phyloP scores from a whole-genome alignment of 1,284 basidiomycete species.

The Pseudozyma sp. region DNA sequence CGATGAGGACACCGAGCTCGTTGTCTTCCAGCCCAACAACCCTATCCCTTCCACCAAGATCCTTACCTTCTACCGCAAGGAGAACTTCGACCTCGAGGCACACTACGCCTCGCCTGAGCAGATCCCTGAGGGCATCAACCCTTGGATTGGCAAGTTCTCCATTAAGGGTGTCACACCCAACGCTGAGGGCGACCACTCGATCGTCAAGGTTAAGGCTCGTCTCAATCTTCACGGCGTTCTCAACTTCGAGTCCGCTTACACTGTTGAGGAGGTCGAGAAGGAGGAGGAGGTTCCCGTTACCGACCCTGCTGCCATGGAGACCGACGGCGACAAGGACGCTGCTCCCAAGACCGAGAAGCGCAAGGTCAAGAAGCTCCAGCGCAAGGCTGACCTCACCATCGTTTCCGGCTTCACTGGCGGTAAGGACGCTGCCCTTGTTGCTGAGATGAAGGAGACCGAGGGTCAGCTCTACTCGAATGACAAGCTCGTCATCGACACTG shows the following conservation, averaged over 20 bases:
- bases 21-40: conserved; percentile 68
- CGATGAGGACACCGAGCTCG: conserved; percentile 68
- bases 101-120: conserved; percentile 60
- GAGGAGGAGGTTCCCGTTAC: conserved; percentile 67
- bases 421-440: conserved; percentile 57
- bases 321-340: conserved; percentile 54
- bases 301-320: conserved; percentile 59
- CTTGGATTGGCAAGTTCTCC: conserved; percentile 64
- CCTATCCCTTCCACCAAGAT: conserved; percentile 69
- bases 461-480: conserved; percentile 66
- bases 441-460: conserved; percentile 65
- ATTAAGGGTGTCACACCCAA: conserved; percentile 67
- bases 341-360: conserved; percentile 67
- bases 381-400: conserved; percentile 65
- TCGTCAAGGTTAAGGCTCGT: conserved; percentile 69
- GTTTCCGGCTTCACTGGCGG: conserved; percentile 58
- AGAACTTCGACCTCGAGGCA: conserved; percentile 66
- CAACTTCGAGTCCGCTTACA: conserved; percentile 68
- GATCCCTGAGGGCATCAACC: conserved; percentile 65
- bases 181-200: conserved; percentile 67
- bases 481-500: conserved; percentile 69
- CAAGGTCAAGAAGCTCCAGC: conserved; percentile 68
- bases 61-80: conserved; percentile 69
- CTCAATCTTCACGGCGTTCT: conserved; percentile 68
- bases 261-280: conserved; percentile 68